Evolutionary conservation across 176 grass and related monocot species (phyloP), one percentile per base, ranked within the genome.

Genomic region (Phoenix dactylifera): DNA sequence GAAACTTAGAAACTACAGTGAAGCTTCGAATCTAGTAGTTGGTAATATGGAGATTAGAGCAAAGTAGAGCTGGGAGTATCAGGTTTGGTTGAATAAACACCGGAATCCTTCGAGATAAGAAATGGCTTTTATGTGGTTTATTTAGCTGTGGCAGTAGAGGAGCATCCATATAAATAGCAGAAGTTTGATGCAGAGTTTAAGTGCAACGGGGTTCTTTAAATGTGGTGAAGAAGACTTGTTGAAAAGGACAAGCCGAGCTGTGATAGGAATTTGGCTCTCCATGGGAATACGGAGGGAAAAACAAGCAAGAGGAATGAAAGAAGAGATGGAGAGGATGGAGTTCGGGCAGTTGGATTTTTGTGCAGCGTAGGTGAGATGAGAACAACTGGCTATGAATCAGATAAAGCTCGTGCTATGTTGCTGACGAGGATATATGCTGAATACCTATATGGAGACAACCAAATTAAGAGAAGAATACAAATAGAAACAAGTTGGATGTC

Each of bases 161-260:
- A 14, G 35, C 1, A 44, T 44, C 35, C 35, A 44, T 44, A 69
- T 69, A 55, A 69, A 26, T 69, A 55, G 12, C 15, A 57, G 25
- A 69, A 19, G 4, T 30, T 68, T 68, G 22, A 19, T 4, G 14
- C 19, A 54, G 52, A 56, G 66, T 55, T 32, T 18, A 32, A 68
- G 5, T 29, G 20, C 18, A 28, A 66, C 15, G 5, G 22, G 50
- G 15, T 66, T 44, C 18, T 69, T 57, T 69, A 22, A 57, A 69
- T 44, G 52, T 35, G 39, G 44, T 52, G 66, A 69, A 69, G 22
- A 51, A 19, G 66, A 69, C 66, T 2, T 55, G 51, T 30, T 5
- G 51, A 35, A 57, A 69, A 57, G 29, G 25, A 30, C 56, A 17
- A 5, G 66, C 3, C 9, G 12, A 1, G 12, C 1, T 20, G 16